phyloP scores from a whole-genome alignment of 2,329 filamentous ascomycete species.

The Botrytis medusae region DNA sequence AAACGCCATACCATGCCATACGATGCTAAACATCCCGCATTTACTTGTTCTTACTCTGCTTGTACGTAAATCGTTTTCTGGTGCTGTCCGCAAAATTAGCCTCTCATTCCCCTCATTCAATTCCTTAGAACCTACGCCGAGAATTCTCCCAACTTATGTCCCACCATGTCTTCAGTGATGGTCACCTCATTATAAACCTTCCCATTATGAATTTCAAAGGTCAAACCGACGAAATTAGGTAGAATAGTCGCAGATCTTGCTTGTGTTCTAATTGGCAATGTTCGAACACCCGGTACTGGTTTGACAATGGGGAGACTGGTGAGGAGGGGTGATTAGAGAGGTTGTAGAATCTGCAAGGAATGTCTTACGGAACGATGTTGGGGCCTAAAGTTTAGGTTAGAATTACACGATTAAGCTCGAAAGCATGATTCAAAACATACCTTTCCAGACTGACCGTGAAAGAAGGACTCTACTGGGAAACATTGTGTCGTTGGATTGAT shows the following conservation, averaged over 20 bases:
- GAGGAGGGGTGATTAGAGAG: constrained; percentile 40
- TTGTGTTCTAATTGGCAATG: constrained; percentile 67
- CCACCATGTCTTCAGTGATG: constrained; percentile 77
- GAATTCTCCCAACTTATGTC: constrained; percentile 73
- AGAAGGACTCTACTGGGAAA: constrained; percentile 57
- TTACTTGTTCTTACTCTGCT: constrained; percentile 66
- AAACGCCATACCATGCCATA: constrained; percentile 24
- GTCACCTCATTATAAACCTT: constrained; percentile 67
- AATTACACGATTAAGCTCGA: constrained; percentile 3
- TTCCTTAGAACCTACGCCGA: constrained; percentile 53
- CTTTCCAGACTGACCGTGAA: constrained; percentile 73
- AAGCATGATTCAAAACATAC: constrained; percentile 44
- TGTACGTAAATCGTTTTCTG: constrained; percentile 66
- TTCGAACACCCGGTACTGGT: constrained; percentile 50
- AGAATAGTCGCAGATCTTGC: constrained; percentile 70
- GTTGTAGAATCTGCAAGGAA: constrained; percentile 20
- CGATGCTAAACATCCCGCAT: constrained; percentile 2
- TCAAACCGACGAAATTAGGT: constrained; percentile 69
- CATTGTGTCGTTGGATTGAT: constrained; percentile 45
- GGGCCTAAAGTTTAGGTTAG: constrained; percentile 52
- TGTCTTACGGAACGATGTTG: constrained; percentile 67
- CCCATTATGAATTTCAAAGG: constrained; percentile 72
- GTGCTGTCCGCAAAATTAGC: constrained; percentile 49
- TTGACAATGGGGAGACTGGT: constrained; percentile 54
- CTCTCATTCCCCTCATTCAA: background rate